Conservation (phyloP, 169 alveolate species). For the Plasmodium inui region DNA sequence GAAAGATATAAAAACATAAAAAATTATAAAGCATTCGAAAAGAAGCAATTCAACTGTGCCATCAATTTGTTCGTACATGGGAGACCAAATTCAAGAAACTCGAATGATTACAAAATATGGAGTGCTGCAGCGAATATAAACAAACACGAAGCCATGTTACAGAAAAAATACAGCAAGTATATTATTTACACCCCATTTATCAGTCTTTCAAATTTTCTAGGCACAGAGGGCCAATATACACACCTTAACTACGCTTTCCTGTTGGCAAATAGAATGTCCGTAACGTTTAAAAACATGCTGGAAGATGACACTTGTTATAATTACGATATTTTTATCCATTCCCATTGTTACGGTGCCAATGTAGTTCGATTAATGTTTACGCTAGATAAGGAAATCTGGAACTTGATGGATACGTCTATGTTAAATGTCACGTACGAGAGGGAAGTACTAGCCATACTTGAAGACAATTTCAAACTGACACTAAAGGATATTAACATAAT, state of each 20-base stretch:
- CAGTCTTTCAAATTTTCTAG: constrained; percentile 9
- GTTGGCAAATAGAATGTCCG: constrained; percentile 9
- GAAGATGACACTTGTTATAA: constrained; percentile 46
- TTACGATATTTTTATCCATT: constrained; percentile 43
- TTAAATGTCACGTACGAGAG: constrained; percentile 18
- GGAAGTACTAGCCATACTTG: constrained; percentile 16
- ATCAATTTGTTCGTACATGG: constrained; percentile 44
- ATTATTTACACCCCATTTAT: constrained; percentile 46
- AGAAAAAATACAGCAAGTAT: constrained; percentile 49
- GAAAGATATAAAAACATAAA: constrained; percentile 51
- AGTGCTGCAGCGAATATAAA: constrained; percentile 40
- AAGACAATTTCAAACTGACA: constrained; percentile 45
- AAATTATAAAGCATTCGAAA: constrained; percentile 16
- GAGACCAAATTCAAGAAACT: constrained; percentile 33
- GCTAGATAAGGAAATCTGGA: constrained; percentile 23
- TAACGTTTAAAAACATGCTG: constrained; percentile 26
- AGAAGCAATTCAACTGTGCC: constrained; percentile 50
- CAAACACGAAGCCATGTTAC: constrained; percentile 34
- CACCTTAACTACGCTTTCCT: constrained; percentile 52
- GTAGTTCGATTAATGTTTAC: constrained; percentile 41
- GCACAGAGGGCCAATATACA: constrained; percentile 22
- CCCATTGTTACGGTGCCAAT: constrained; percentile 66
- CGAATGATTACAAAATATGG: constrained; percentile 63
- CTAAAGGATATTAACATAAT: constrained; percentile 36
- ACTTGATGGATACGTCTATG: not conserved